Evolutionary conservation across 164 flowering plant species (phyloP), one percentile per base, ranked within the genome.

Genomic region (Tinospora cordifolia): DNA sequence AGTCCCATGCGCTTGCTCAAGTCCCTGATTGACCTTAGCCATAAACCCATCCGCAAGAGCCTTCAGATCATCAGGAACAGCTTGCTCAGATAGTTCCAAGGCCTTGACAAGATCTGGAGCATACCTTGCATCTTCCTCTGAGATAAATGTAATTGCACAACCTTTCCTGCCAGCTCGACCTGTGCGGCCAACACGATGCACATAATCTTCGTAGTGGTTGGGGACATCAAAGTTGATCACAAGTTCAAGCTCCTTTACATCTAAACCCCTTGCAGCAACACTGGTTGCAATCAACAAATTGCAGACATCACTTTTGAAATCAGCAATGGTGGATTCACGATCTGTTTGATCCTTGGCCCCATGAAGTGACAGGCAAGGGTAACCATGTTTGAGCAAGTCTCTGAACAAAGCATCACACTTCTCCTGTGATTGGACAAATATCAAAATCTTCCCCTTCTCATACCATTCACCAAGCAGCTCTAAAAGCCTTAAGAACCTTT

Each of bases 291-390:
- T 77, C 85, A 93, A 80, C 75, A 93, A 67, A 73, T 84, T 90
- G 84, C 97, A 89, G 8, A 91, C 98, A 76, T 89, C 89, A 75
- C 84, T 87, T 82, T 93, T 91, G 62, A 91, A 93, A 81, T 93
- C 98, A 60, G 92, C 73, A 70, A 93, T 86, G 63, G 98, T 93
- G 49, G 96, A 90, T 70, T 93, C 98, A 3, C 96, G 88, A 64
- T 91, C 98, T 3, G 96, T 90, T 79, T 94, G 98, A 76, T 94
- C 97, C 79, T 91, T 94, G 17, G 88, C 98, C 58, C 98, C 98
- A 78, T 94, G 98, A 78, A 94, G 98, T 2, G 98, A 91, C 24
- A 91, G 87, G 75, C 98, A 91, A 30, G 96, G 89, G 65, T 94
- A 86, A 57, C 96, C 96, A 66, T 80, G 86, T 77, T 69, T 86